Base-by-base conservation (phyloP, 805 yeast genomes). In the Ogataea zsoltii region DNA sequence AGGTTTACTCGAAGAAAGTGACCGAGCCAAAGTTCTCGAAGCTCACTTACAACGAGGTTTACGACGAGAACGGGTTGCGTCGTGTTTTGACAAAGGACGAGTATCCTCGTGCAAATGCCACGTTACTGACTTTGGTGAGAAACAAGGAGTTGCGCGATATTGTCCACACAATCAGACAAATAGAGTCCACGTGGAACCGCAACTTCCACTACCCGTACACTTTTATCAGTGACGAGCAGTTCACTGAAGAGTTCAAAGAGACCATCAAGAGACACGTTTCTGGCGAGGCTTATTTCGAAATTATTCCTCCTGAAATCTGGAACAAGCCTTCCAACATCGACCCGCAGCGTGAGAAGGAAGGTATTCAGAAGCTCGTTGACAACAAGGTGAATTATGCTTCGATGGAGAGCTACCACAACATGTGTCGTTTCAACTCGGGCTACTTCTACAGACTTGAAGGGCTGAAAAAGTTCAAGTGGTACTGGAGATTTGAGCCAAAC, bases 201-300 rank as follows among this genome's bases (percentile, higher is more conserved):
- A 76, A 85, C 46, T 90, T 72, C 69, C 77, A 87, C 53, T 92
- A 92, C 61, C 97, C 95, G 46, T 92, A 96, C 92, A 90, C 91
- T 23, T 94, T 92, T 62, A 75, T 92, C 54, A 90, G 89, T 65
- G 96, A 92, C 63, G 86, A 82, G 48, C 79, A 74, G 30, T 94
- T 92, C 67, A 73, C 81, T 25, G 86, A 85, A 1, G 92, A 87
- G 56, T 92, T 94, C 65, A 85, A 71, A 56, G 61, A 64, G 11
- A 65, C 68, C 13, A 74, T 87, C 33, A 63, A 55, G 34, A 64
- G 82, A 29, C 77, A 74, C 28, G 67, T 82, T 0, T 65, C 60
- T 7, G 67, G 83, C 10, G 66, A 70, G 28, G 63, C 74, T 44
- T 66, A 65, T 46, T 82, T 79, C 57, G 83, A 77, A 66, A 64